phyloP scores from a whole-genome alignment of 2,329 filamentous ascomycete genomes.

The Calonectria henricotiae region DNA sequence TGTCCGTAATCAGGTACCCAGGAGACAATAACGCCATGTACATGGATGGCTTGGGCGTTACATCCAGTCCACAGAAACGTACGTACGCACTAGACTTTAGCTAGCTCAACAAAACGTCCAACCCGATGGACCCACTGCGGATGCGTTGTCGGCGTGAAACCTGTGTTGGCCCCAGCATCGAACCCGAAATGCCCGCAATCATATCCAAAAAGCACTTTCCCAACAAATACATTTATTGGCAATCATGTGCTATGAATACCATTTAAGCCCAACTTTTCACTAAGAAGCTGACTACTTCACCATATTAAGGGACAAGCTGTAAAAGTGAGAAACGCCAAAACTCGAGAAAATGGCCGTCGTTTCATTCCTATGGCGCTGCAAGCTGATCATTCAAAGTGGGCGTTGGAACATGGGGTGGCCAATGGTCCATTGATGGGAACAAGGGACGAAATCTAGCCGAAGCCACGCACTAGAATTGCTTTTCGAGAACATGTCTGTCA shows the following conservation, averaged over 20 bases:
- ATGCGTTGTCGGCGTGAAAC: neutral
- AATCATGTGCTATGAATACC: neutral
- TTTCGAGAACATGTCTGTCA: neutral
- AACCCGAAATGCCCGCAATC: neutral
- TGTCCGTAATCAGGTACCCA: no score
- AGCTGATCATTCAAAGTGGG: neutral
- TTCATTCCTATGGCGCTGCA: neutral
- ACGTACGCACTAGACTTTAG: neutral
- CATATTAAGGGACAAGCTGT: no score
- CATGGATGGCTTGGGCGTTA: no score
- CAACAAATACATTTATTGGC: neutral
- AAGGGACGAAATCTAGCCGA: conserved; percentile 9
- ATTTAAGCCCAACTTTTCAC: neutral
- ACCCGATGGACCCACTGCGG: neutral
- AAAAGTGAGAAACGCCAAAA: no score
- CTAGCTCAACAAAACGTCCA: neutral
- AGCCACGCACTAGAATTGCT: neutral
- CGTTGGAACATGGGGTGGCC: neutral
- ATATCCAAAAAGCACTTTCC: neutral
- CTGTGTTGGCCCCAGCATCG: conserved; percentile 8
- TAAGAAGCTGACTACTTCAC: no score
- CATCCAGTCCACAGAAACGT: no score
- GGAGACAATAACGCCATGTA: no score
- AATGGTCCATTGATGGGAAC: neutral
- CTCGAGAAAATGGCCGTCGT: neutral